phyloP scores from a whole-genome alignment of 305 asterid genomes.

The Stenogyne calaminthoides region DNA sequence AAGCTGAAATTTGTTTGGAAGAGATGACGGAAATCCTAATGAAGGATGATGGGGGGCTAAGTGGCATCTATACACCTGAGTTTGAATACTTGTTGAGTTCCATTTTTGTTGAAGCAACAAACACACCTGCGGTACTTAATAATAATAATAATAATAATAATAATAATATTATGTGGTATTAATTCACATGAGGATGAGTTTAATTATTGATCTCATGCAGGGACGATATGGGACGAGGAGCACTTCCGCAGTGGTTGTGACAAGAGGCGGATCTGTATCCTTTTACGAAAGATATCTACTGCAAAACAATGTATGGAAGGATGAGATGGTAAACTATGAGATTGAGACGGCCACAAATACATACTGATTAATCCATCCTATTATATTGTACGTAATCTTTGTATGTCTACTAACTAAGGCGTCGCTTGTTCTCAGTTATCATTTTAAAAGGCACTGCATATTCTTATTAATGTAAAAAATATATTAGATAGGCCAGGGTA shows the following conservation, averaged over 20 bases:
- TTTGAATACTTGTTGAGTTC: constrained; percentile 66
- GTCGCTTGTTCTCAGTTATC: constrained; percentile 5
- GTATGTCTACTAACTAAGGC: too few species aligned
- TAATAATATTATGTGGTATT: background rate
- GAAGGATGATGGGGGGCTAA: constrained; percentile 57
- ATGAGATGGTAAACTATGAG: constrained; percentile 37
- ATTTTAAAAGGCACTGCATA: too few species aligned
- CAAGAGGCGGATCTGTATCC: constrained; percentile 41
- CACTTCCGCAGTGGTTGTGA: constrained; percentile 58
- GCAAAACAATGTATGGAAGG: constrained; percentile 59
- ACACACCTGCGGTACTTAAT: constrained; percentile 49
- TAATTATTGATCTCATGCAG: constrained; percentile 27
- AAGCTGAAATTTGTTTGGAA: constrained; percentile 49
- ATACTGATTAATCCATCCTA: background rate
- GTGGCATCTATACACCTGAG: constrained; percentile 56
- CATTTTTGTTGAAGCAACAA: constrained; percentile 59
- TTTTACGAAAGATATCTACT: constrained; percentile 53
- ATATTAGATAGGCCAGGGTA: too few species aligned
- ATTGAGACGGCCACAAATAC: constrained; percentile 36
- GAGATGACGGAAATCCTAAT: constrained; percentile 51
- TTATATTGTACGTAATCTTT: too few species aligned
- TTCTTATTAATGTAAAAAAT: too few species aligned
- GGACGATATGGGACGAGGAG: constrained; percentile 90
- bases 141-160: too few species aligned
- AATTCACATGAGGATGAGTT: background rate